These are phyloP conservation scores for Fusarium begoniae DNA, from an alignment of 2,329 filamentous ascomycete species.

Conservation along the genomic window DNA sequence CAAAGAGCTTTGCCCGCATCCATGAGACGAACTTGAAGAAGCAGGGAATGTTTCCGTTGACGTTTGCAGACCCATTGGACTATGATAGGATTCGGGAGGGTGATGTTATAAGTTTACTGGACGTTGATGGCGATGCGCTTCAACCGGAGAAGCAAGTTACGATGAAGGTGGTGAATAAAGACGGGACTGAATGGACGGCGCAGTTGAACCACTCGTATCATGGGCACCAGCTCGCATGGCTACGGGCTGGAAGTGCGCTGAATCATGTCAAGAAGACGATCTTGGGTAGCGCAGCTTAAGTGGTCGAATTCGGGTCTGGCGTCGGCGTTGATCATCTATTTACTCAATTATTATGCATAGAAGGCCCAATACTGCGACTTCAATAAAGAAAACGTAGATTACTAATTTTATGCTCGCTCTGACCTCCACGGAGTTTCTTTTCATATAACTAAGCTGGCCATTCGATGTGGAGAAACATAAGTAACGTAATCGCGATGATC, in stretches of 20 bases:
- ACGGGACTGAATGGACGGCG: conserved; percentile 12
- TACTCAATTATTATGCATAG: too few relatives aligned
- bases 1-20: conserved; percentile 84
- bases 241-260: conserved; percentile 18
- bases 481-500: background rate
- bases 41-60: conserved; percentile 67
- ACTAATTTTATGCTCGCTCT: background rate
- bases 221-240: conserved; percentile 13
- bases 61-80: conserved; percentile 76
- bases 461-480: background rate
- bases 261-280: conserved; percentile 17
- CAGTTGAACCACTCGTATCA: conserved; percentile 23
- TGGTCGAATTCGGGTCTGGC: fast-evolving
- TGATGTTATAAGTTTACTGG: conserved; percentile 5
- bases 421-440: background rate
- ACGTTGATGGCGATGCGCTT: conserved; percentile 11
- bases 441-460: too few relatives aligned
- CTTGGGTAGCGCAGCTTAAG: background rate
- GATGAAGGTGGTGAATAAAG: conserved; percentile 2
- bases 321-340: background rate
- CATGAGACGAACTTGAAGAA: conserved; percentile 96
- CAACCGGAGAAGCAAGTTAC: conserved; percentile 8
- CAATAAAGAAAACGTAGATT: fast-evolving
- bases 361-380: background rate
- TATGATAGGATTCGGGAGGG: conserved; percentile 73